Percentiles rank a stretch among this genome's conserved stretches.
phyloP scores from a whole-genome alignment of 2,329 filamentous ascomycete genomes.

The Fusarium virguliforme region DNA sequence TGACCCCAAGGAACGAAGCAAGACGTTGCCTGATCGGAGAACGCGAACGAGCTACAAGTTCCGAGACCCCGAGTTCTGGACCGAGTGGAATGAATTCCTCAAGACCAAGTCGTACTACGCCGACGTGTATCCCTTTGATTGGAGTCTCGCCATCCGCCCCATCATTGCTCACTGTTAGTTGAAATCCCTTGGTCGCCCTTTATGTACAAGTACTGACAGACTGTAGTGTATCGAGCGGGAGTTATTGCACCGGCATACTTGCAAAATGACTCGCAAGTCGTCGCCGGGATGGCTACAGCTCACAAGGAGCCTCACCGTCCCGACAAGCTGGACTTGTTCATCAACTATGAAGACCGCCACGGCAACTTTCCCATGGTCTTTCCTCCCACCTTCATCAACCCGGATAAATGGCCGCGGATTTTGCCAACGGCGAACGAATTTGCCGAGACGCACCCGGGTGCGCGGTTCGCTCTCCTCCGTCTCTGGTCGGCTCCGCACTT shows the following conservation, averaged over 20 bases:
- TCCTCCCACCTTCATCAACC: constrained; percentile 33
- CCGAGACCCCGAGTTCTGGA: constrained; percentile 45
- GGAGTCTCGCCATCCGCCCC: constrained; percentile 50
- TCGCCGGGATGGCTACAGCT: constrained; percentile 44
- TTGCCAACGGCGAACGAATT: constrained; percentile 42
- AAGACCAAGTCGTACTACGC: constrained; percentile 30
- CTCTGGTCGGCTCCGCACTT: constrained; percentile 52
- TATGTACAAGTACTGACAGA: constrained; percentile 20
- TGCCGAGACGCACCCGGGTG: constrained; percentile 19
- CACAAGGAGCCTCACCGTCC: constrained; percentile 50
- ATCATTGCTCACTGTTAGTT: constrained; percentile 47
- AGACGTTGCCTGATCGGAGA: constrained; percentile 44
- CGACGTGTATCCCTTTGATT: constrained; percentile 49
- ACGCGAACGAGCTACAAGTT: constrained; percentile 48
- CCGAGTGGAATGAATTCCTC: constrained; percentile 43
- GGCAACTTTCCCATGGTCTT: constrained; percentile 28
- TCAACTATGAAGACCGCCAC: constrained; percentile 49
- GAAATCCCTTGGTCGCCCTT: too few species aligned
- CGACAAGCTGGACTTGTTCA: constrained; percentile 49
- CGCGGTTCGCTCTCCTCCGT: constrained; percentile 50
- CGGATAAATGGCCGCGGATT: constrained; percentile 45
- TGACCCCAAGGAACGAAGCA: constrained; percentile 40
- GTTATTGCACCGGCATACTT: constrained; percentile 45
- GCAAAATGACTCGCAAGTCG: constrained; percentile 40
- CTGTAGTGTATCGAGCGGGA: constrained; percentile 49